These are phyloP conservation scores for Triadica sebifera DNA, from an alignment of 345 rosid genomes.

Conservation along the genomic window DNA sequence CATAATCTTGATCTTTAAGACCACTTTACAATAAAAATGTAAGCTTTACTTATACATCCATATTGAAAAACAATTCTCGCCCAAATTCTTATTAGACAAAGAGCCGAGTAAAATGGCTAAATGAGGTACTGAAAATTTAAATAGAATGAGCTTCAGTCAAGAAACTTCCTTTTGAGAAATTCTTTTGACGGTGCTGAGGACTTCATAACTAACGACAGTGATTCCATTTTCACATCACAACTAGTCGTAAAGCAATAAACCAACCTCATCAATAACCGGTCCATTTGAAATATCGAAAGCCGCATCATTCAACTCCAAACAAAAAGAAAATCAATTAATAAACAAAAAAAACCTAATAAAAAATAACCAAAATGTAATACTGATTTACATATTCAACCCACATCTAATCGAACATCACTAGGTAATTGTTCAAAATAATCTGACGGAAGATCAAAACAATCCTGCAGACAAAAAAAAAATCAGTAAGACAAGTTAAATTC, in stretches of 20 bases:
- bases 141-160: neutral
- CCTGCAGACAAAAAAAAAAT: constrained; percentile 46
- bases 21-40: neutral
- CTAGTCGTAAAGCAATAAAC: constrained; percentile 12
- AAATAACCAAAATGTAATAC: neutral
- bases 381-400: constrained; percentile 24
- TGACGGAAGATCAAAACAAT: constrained; percentile 74
- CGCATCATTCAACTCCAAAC: constrained; percentile 75
- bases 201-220: neutral
- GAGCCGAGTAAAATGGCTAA: neutral
- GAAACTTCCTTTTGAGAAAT: neutral
- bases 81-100: neutral
- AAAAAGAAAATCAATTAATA: neutral
- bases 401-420: constrained; percentile 79
- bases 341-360: neutral
- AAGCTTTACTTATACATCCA: neutral
- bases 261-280: constrained; percentile 70
- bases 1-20: neutral
- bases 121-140: neutral
- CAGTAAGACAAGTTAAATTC: neutral
- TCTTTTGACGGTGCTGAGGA: neutral
- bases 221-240: neutral
- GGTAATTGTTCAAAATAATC: constrained; percentile 73
- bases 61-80: neutral
- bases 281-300: constrained; percentile 97